phyloP scores from a whole-genome alignment of 768 basidiomycete species.

The Lentinula sp. region DNA sequence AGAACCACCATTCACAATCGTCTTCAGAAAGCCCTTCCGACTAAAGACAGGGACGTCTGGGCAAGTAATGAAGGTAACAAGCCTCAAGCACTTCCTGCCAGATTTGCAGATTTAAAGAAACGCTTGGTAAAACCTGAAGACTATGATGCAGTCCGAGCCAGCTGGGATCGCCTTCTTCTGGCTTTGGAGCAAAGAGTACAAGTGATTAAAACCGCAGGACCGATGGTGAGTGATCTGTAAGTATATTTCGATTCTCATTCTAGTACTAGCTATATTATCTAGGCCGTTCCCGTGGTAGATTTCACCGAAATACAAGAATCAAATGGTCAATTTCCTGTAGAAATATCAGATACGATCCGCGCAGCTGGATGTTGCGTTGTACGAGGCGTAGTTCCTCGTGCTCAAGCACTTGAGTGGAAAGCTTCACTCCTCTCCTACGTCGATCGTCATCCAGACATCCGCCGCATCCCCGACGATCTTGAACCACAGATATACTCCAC shows the following conservation, averaged over 20 bases:
- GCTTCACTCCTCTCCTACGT: not conserved
- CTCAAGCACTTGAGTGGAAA: not conserved
- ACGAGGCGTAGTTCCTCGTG: not conserved
- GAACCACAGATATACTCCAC: not conserved
- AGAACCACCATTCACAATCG: not conserved
- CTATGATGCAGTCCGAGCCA: not conserved
- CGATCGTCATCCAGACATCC: not conserved
- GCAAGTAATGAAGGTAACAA: not conserved
- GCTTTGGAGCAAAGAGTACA: not conserved
- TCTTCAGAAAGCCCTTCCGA: not conserved
- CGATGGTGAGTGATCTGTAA: not conserved
- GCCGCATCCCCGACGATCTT: not conserved
- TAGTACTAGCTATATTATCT: not conserved
- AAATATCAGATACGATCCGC: not conserved
- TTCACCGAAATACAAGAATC: not conserved
- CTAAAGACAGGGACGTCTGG: not conserved
- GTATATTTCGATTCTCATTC: not conserved
- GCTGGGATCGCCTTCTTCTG: not conserved
- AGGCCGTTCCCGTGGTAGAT: not conserved
- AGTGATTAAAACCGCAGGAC: not conserved
- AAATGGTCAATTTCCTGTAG: not conserved
- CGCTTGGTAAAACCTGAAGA: not conserved
- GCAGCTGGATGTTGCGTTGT: not conserved
- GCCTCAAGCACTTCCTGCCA: not conserved
- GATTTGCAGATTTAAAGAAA: not conserved